Evolutionary conservation across 108 stramenopile species (phyloP), one percentile per base, ranked within the genome.

Genomic region (Nannochloropsis salina): DNA sequence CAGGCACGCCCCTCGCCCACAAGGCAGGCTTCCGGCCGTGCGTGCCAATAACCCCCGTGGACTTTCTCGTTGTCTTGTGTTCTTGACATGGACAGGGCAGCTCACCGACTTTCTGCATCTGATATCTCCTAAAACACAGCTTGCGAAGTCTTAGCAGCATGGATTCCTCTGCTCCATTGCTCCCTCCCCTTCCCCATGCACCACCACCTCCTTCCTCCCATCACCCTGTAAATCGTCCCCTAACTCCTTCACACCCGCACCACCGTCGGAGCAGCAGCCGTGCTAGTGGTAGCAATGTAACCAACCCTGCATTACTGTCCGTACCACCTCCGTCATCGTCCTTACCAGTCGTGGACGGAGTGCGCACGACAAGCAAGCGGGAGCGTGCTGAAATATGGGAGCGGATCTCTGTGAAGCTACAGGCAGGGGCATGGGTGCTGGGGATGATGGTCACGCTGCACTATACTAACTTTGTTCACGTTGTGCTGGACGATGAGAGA

Each of bases 251-350:
- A 4, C 61, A 74, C 61, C 61, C 61, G 15, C 61, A 74, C 61
- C 61, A 74, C n/a, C 61, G 61, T 74, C 61, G 61, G n/a, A 74
- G 61, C 61, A 74, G 61, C 61, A 74, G 61, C 61, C 61, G 61
- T 15, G 61, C 61, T n/a, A 74, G 61, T n/a, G n/a, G n/a, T n/a
- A 8, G n/a, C 61, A 74, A 74, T n/a, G n/a, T n/a, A 15, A 74
- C 0, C 1, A 15, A n/a, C 61, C 61, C 61, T n/a, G 15, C 61
- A 15, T 74, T 2, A n/a, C 3, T n/a, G 20, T 4, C 61, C 61
- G 31, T 31, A 31, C 31, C 31, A 31, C 31, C 31, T 31, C 31
- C 31, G 31, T 74, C 61, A 15, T n/a, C 61, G 61, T 74, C 61
- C 20, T 74, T 74, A n/a, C n/a, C n/a, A n/a, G 61, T 74, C 2